Conservation (phyloP, 805 yeast genomes). For the Metschnikowia kunwiensis region DNA sequence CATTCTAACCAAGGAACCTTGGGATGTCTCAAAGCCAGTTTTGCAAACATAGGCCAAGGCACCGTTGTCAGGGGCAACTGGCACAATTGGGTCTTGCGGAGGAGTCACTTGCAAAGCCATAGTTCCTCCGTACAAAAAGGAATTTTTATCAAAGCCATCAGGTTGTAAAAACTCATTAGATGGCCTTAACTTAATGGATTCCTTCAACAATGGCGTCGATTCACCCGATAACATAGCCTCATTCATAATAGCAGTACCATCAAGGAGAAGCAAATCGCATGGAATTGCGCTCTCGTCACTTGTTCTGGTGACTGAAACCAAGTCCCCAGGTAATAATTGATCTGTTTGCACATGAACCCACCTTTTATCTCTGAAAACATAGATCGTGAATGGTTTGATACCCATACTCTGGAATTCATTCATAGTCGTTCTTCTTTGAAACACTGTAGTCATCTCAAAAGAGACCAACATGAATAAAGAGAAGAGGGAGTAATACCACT, state of each 20-base stretch:
- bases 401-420: conserved; percentile 97
- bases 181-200: conserved; percentile 83
- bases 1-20: conserved; percentile 94
- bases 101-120: conserved; percentile 87
- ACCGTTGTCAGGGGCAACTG: conserved; percentile 84
- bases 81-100: conserved; percentile 50
- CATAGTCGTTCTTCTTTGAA: conserved; percentile 93
- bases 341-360: conserved; percentile 74
- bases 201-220: conserved; percentile 93
- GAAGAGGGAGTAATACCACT: conserved; percentile 93
- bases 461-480: conserved; percentile 88
- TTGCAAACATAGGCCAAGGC: conserved; percentile 86
- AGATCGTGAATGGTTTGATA: conserved; percentile 80
- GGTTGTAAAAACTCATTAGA: conserved; percentile 61
- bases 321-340: conserved; percentile 85
- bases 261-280: conserved; percentile 82
- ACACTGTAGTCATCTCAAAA: conserved; percentile 92
- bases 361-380: conserved; percentile 62
- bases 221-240: conserved; percentile 99
- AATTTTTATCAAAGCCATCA: conserved; percentile 84
- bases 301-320: conserved; percentile 83
- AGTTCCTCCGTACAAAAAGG: conserved; percentile 92
- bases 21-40: conserved; percentile 98
- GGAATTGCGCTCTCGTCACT: conserved; percentile 90
- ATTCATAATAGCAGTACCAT: conserved; percentile 92